Conservation (phyloP, 192 early-diverging fungal species). For the Physocladia obscura region DNA sequence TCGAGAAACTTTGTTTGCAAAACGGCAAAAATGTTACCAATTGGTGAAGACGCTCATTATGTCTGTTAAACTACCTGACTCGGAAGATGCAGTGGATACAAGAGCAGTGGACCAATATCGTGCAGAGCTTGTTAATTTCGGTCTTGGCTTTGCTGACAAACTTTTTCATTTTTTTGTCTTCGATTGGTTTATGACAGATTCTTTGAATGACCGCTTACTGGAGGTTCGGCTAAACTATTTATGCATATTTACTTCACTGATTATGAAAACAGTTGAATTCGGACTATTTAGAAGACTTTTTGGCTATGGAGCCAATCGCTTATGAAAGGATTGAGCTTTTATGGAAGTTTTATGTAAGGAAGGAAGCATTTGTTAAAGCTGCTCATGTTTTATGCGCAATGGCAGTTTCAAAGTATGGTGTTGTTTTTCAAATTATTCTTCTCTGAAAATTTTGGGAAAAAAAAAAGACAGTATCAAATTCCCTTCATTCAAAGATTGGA, state of each 20-base stretch:
- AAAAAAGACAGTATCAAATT: background rate
- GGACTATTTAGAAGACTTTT: slow-evolving; percentile 24
- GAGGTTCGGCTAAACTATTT: background rate
- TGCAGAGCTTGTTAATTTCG: background rate
- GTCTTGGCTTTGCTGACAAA: slow-evolving; percentile 21
- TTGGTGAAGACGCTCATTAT: slow-evolving; percentile 10
- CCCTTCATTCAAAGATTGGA: slow-evolving; percentile 15
- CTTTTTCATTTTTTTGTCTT: slow-evolving; percentile 28
- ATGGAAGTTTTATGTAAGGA: slow-evolving; percentile 20
- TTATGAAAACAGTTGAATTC: background rate
- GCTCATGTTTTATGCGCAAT: slow-evolving; percentile 21
- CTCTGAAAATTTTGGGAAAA: background rate
- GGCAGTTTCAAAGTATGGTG: slow-evolving; percentile 16
- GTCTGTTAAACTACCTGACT: background rate
- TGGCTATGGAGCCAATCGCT: slow-evolving; percentile 5
- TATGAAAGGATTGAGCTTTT: slow-evolving; percentile 15
- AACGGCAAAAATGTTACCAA: slow-evolving; percentile 19
- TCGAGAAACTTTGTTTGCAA: slow-evolving; percentile 16
- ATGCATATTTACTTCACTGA: background rate
- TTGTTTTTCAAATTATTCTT: background rate
- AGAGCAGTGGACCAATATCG: background rate
- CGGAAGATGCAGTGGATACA: background rate
- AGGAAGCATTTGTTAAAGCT: slow-evolving; percentile 26
- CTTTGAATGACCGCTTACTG: background rate
- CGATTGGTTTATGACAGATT: slow-evolving; percentile 10